Percentiles rank a stretch among this genome's conserved stretches.
Evolutionary conservation across 1,284 basidiomycete species (phyloP).

Genomic region (Schizophyllum amplum): DNA sequence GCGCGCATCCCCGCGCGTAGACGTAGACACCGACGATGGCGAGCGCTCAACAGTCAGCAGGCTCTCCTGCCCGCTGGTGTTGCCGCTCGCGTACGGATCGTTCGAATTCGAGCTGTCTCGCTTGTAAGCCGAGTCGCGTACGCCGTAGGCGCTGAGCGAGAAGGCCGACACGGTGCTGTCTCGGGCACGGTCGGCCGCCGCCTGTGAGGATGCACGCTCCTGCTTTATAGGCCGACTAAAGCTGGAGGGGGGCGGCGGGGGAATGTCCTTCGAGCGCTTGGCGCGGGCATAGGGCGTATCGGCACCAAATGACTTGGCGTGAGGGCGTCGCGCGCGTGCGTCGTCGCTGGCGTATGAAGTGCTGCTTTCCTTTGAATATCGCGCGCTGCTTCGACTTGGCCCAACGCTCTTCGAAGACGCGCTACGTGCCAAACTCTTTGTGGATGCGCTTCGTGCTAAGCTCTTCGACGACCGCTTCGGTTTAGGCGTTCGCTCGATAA

Average conservation of each 20-base stretch:
- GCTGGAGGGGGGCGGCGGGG: neutral
- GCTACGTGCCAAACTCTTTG: neutral
- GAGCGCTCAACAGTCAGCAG: neutral
- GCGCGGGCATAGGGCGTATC: neutral
- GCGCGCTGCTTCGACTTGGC: neutral
- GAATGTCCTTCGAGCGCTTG: neutral
- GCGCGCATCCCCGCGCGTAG: neutral
- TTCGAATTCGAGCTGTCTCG: neutral
- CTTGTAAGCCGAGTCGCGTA: neutral
- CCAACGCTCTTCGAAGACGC: constrained; percentile 17
- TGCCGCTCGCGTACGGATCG: neutral
- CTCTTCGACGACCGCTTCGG: neutral
- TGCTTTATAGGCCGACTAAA: neutral
- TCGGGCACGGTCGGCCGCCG: neutral
- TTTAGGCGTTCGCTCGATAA: constrained; percentile 37
- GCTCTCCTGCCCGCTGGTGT: neutral
- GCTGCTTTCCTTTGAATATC: neutral
- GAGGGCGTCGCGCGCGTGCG: neutral
- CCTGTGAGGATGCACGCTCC: neutral
- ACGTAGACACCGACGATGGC: neutral
- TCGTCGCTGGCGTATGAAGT: neutral
- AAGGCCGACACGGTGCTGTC: neutral
- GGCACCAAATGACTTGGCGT: neutral
- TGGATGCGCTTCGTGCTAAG: neutral
- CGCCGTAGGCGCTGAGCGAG: neutral